These are phyloP conservation scores for Penicillium sumatraense DNA, from an alignment of 2,329 filamentous ascomycete genomes.

Conservation along the genomic window DNA sequence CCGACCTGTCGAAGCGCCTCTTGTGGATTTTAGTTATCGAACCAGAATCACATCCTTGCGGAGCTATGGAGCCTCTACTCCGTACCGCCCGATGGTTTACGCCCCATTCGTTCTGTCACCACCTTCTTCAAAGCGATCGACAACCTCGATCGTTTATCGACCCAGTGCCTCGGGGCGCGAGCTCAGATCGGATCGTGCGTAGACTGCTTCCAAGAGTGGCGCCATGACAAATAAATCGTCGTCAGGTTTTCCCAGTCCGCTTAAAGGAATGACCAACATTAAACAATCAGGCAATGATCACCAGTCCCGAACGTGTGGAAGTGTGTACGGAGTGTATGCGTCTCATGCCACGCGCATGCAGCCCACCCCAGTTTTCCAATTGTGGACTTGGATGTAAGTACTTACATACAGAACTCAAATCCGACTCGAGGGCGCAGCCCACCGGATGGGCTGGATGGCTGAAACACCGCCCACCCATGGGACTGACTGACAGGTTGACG, in stretches of 20 bases:
- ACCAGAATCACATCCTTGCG: not conserved
- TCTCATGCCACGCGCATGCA: not conserved
- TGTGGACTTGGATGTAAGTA: not conserved
- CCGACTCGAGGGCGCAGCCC: not conserved
- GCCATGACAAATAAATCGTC: conserved; percentile 21
- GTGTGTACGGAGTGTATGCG: too few species aligned
- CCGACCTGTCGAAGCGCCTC: conserved; percentile 1
- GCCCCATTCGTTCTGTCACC: not conserved
- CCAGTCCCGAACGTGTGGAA: conserved; percentile 4
- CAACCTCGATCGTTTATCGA: conserved; percentile 22
- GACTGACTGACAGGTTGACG: conserved; percentile 6
- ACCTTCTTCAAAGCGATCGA: conserved; percentile 8
- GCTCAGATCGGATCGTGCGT: conserved; percentile 15
- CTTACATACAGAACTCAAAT: conserved; percentile 7
- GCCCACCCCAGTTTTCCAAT: conserved; percentile 6
- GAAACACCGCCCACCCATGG: conserved; percentile 7
- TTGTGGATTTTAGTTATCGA: conserved; percentile 1
- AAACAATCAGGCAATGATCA: conserved; percentile 22
- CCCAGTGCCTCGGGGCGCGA: conserved; percentile 12
- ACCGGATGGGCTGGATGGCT: not conserved
- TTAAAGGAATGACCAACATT: not conserved
- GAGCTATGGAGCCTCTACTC: conserved; percentile 17
- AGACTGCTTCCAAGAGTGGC: not conserved
- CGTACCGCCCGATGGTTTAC: not conserved
- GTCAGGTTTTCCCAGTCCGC: not conserved